These are phyloP conservation scores for Mesembryanthemum crystallinum DNA, from an alignment of 148 eudicot species.

Conservation along the genomic window DNA sequence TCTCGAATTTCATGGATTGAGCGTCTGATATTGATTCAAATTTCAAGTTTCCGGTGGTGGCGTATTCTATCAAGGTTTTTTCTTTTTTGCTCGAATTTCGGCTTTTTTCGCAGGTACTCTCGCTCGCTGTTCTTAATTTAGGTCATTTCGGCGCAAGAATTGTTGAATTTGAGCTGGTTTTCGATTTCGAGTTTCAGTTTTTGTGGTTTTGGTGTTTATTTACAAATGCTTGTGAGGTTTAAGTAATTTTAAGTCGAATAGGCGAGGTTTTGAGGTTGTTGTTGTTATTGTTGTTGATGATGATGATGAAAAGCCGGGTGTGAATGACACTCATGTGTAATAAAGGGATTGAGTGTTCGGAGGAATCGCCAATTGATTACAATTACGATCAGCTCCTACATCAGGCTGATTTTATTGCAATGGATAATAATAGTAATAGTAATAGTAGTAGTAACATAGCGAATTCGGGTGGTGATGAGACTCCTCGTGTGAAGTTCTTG, in stretches of 20 bases:
- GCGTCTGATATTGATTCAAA: background rate
- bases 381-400: slow-evolving; percentile 7
- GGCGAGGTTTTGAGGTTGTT: background rate
- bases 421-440: slow-evolving; percentile 19
- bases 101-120: background rate
- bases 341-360: slow-evolving; percentile 23
- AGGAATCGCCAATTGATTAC: slow-evolving; percentile 27
- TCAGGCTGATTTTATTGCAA: slow-evolving; percentile 27
- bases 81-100: background rate
- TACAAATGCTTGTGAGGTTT: background rate
- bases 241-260: background rate
- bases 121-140: background rate
- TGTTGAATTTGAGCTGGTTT: background rate
- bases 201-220: background rate
- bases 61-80: background rate
- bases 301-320: slow-evolving; percentile 12
- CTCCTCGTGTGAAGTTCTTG: slow-evolving; percentile 63
- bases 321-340: slow-evolving; percentile 31
- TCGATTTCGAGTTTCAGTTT: background rate
- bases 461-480: slow-evolving; percentile 43
- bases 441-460: slow-evolving; percentile 3
- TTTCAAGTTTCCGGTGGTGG: background rate
- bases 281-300: background rate
- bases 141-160: background rate
- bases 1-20: background rate